Base-by-base conservation (phyloP, 2,329 filamentous ascomycete genomes). In the Sporothrix brasiliensis region DNA sequence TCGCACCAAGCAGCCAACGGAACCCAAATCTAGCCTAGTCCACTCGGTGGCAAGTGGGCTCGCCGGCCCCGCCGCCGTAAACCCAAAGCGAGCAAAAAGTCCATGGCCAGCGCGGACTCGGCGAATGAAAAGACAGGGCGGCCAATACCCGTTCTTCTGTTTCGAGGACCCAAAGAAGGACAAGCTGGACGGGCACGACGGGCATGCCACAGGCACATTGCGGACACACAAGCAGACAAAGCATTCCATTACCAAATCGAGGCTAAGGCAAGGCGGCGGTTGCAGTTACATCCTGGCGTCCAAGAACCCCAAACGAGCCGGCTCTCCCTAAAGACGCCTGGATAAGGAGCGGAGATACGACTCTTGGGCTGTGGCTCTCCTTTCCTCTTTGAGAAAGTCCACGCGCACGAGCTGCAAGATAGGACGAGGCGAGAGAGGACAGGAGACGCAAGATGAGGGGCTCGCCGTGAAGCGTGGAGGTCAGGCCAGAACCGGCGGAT, bases 71-170 rank as follows among this genome's bases (percentile, higher is more conserved):
- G 60, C 70, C 27, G 67, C 52, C 67, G 60, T 69, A 71, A 69
- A 71, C 72, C 70, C 39, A 69, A 69, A 70, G 63, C 50, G 72
- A 66, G 34, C 49, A 73, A 70, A 73, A 73, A 73, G 72, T 73
- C 72, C 72, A n/a, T 52, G 21, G 49, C 24, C 39, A 34, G 39
- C 39, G 14, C 60, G 52, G 49, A n/a, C 13, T 68, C 52, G 63
- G 24, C 49, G 54, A 60, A 49, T 24, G 50, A 58, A n/a, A 49
- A 13, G 2, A 10, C 69, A 34, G 34, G 44, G 44, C n/a, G 41
- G 16, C 16, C 21, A 39, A 44, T 16, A 44, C 41, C 41, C 13
- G 41, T 13, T 16, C 41, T 13, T 13, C 11, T 44, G 10, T 10
- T 44, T 44, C 14, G 41, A 13, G 41, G 41, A 13, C 27, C 4